A percentile compares a stretch with the other conserved stretches of the same genome.
Evolutionary conservation across 129 eudicot species (phyloP).

Genomic region (Centrapalus pauciflorus): DNA sequence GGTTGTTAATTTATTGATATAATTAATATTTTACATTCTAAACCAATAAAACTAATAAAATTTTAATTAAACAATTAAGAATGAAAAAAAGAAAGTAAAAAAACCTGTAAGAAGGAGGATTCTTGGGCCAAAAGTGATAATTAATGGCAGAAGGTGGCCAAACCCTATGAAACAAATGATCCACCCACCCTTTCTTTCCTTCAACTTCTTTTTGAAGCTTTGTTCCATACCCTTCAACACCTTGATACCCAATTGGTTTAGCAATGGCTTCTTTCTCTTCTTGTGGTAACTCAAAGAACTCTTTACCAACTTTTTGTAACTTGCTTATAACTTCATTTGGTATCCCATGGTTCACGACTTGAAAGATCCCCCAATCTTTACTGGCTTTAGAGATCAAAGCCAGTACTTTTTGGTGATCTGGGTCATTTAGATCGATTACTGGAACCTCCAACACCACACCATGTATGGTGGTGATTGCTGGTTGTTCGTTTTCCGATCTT

Average conservation of each 20-base stretch:
- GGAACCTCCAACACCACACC: constrained; percentile 43
- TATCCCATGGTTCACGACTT: constrained; percentile 67
- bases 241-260: constrained; percentile 32
- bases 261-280: constrained; percentile 63
- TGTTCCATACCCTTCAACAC: constrained; percentile 82
- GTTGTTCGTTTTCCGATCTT: constrained; percentile 38
- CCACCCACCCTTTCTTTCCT: constrained; percentile 87
- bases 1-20: too few relatives aligned
- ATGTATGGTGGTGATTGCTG: constrained; percentile 35
- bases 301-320: constrained; percentile 49
- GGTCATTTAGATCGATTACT: constrained; percentile 28
- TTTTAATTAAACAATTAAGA: neutral
- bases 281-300: constrained; percentile 72
- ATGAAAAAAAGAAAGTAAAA: neutral
- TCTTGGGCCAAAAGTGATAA: constrained; percentile 72
- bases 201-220: constrained; percentile 54
- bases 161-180: constrained; percentile 69
- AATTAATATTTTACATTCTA: neutral
- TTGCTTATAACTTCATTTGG: constrained; percentile 39
- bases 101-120: constrained; percentile 77
- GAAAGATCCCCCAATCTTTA: constrained; percentile 49
- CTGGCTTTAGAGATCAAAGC: constrained; percentile 30
- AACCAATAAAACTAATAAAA: too few relatives aligned
- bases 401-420: constrained; percentile 2
- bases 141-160: constrained; percentile 75